Base-by-base conservation (phyloP, 306 rosid genomes). In the Cicer cuneatum region DNA sequence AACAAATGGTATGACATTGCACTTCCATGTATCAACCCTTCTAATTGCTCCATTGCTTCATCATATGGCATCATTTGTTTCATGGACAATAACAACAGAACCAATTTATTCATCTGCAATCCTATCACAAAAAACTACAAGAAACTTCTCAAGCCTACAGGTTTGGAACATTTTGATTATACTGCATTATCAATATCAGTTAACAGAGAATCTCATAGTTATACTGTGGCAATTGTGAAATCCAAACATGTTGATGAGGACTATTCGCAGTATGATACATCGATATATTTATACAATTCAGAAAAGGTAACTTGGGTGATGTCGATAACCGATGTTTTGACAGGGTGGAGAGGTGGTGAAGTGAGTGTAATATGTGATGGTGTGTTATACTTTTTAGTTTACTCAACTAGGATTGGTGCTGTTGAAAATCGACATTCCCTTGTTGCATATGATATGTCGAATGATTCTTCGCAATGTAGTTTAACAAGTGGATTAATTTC, bases 311-410 rank as follows among this genome's bases (percentile, higher is more conserved):
- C 33, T 66, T 90, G 97, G 98, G 76, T 54, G 59, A 84, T 87
- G 6, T 19, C 96, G 68, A 54, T 83, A 78, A 71, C 92, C 0
- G 97, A 93, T 64, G 90, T 89, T 59, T 75, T 90, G 71, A 58
- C 54, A 1, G 97, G 97, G 57, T 93, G 98, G 98, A 87, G 98
- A 80, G 97, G 90, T 74, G 98, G 98, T 47, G 86, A 89, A 1
- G 98, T 89, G 84, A 89, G 98, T 66, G 92, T 90, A 63, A 90
- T 90, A 61, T 90, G 98, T 65, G 88, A 83, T 48, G 96, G 92
- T 68, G 85, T 86, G 79, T 56, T 93, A 63, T 93, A 85, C 93
- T 87, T 90, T 77, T 49, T 93, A 82, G 89, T 89, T 83, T 90
- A 93, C 83, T 86, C 97, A 52, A 87, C 96, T 0, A 90, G 89